These are phyloP conservation scores for Fusarium duplospermum DNA, from an alignment of 2,329 filamentous ascomycete species.

Conservation along the genomic window DNA sequence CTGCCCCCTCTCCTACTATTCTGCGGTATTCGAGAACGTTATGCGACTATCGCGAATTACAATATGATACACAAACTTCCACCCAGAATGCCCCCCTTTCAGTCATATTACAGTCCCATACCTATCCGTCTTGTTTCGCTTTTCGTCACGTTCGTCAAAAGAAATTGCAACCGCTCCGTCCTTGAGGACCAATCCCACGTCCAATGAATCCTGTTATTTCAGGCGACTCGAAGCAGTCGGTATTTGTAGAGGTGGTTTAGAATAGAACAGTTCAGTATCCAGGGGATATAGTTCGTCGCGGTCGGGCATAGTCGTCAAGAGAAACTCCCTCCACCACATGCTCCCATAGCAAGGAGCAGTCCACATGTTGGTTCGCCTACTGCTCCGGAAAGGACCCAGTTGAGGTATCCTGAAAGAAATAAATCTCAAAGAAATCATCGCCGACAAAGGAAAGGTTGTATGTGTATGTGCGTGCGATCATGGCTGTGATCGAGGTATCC, in stretches of 20 bases:
- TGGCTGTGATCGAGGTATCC: constrained; percentile 37
- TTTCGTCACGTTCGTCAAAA: constrained; percentile 39
- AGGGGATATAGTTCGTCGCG: constrained; percentile 4
- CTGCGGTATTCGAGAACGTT: constrained; percentile 25
- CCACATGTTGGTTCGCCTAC: constrained; percentile 3
- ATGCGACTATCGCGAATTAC: constrained; percentile 42
- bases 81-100: constrained; percentile 23
- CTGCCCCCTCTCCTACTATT: constrained; percentile 24
- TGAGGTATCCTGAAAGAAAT: constrained; percentile 21
- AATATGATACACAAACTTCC: constrained; percentile 43
- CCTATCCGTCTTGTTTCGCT: constrained; percentile 27
- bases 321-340: constrained; percentile 11
- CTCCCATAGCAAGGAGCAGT: constrained; percentile 16
- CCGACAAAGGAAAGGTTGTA: constrained; percentile 41
- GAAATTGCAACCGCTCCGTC: constrained; percentile 23
- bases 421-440: constrained; percentile 30
- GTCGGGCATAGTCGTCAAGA: constrained; percentile 22
- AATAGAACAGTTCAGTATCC: constrained; percentile 28
- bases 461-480: constrained; percentile 29
- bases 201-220: constrained; percentile 3
- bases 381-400: constrained; percentile 20
- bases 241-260: constrained; percentile 27
- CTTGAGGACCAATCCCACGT: constrained; percentile 7
- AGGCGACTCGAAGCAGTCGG: constrained; percentile 18
- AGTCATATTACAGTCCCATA: constrained; percentile 35